Evolutionary conservation across 768 basidiomycete genomes (phyloP), one percentile per base, ranked within the genome.

Genomic region (Podaxis pistillaris): DNA sequence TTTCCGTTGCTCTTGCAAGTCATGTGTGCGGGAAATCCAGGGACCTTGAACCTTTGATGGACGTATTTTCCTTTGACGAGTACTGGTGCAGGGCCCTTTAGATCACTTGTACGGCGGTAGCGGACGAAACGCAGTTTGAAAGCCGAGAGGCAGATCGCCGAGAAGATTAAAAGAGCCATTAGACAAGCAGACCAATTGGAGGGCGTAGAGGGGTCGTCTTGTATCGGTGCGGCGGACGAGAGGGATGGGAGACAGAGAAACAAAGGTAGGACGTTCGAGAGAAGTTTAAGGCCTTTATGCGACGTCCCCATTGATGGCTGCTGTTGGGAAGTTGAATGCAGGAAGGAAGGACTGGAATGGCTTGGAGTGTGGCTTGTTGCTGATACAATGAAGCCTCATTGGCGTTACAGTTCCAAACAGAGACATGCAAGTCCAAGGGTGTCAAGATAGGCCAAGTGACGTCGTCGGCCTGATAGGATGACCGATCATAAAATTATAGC

Each of bases 111-210:
- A 2, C 26, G 54, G 47, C 61, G 61, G 13, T 56, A 44, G n/a
- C 55, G 61, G n/a, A 62, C 61, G 30, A 62, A 62, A 37, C 56
- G 33, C 5, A 62, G 22, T 37, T 62, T 62, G 54, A 62, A 37
- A 3, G 36, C 22, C 9, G 54, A 56, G 24, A 62, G 19, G 37
- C 61, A 56, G 30, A 62, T 26, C 19, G 50, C 24, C 33, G 53
- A 56, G 30, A 62, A 56, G 1, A 62, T 50, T 46, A 62, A 50
- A 4, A 62, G 60, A 17, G 41, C 36, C 8, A 38, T 28, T 53
- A 56, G 24, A 50, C 53, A 62, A n/a, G 55, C 55, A 33, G 50
- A 24, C 61, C 61, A 62, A 56, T n/a, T 50, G 8, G 54, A 56
- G 17, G 61, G n/a, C n/a, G 54, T 40, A 7, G 61, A 55, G 46